These are phyloP conservation scores for Boletus reticulatus DNA, from an alignment of 768 basidiomycete species.

Conservation along the genomic window DNA sequence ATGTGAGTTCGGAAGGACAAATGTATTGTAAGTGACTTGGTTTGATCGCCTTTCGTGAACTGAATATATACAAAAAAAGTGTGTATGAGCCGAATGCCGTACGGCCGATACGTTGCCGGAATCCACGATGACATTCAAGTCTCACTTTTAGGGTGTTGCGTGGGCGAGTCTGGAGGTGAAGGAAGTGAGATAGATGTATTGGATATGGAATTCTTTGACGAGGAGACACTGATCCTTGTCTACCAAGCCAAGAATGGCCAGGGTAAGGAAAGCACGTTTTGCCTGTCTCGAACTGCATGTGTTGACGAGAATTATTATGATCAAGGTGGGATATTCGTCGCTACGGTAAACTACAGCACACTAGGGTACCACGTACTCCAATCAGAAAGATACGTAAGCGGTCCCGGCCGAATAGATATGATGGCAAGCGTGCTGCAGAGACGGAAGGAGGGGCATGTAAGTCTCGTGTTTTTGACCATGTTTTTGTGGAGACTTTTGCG, in stretches of 20 bases:
- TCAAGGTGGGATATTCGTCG: slow-evolving; percentile 56
- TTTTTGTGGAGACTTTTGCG: slow-evolving; percentile 29
- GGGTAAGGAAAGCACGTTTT: slow-evolving; percentile 41
- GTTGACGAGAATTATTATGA: slow-evolving; percentile 32
- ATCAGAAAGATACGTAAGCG: slow-evolving; percentile 49
- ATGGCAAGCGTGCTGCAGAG: slow-evolving; percentile 53
- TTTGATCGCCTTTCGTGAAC: slow-evolving; percentile 24
- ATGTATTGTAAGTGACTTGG: slow-evolving; percentile 44
- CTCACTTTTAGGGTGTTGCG: slow-evolving; percentile 51
- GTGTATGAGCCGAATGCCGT: slow-evolving; percentile 53
- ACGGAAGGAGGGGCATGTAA: slow-evolving; percentile 65
- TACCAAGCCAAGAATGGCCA: slow-evolving; percentile 48
- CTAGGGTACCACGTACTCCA: slow-evolving; percentile 57
- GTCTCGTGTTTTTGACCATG: slow-evolving; percentile 34
- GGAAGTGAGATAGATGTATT: slow-evolving; percentile 48
- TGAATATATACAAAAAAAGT: slow-evolving; percentile 46
- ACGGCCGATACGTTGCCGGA: slow-evolving; percentile 39
- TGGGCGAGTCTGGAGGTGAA: slow-evolving; percentile 32
- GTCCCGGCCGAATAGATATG: slow-evolving; percentile 62
- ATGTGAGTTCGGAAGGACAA: slow-evolving; percentile 40
- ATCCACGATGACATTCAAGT: slow-evolving; percentile 41
- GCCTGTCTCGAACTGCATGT: slow-evolving; percentile 13
- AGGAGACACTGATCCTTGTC: slow-evolving; percentile 62
- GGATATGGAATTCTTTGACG: slow-evolving; percentile 79
- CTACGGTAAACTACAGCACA: slow-evolving; percentile 59